phyloP scores from a whole-genome alignment of 1,284 basidiomycete species.

The Porphyrellus sp. region DNA sequence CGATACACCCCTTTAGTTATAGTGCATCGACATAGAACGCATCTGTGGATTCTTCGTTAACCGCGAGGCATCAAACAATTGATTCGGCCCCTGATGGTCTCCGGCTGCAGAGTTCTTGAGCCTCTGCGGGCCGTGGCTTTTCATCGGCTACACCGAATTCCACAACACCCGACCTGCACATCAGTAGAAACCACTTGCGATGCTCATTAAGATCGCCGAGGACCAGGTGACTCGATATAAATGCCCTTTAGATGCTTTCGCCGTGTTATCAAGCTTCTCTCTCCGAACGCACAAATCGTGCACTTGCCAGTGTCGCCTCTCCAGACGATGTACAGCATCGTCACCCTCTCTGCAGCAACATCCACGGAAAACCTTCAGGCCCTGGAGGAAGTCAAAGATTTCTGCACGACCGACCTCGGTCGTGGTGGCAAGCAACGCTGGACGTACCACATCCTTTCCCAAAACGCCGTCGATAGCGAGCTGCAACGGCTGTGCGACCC shows the following conservation, averaged over 20 bases:
- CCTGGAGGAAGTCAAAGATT: constrained; percentile 50
- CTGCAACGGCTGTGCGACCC: constrained; percentile 41
- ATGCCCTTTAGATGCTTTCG: constrained; percentile 4
- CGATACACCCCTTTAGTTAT: constrained; percentile 14
- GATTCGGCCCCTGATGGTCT: constrained; percentile 13
- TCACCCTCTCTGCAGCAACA: constrained; percentile 44
- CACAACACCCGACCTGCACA: constrained; percentile 18
- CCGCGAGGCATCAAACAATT: constrained; percentile 20
- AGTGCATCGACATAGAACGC: constrained; percentile 9
- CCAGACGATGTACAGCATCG: constrained; percentile 37
- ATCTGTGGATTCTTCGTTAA: constrained; percentile 7
- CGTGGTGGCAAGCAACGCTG: constrained; percentile 49
- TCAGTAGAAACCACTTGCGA: constrained; percentile 2
- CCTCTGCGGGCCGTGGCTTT: constrained; percentile 24
- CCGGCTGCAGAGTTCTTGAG: constrained; percentile 18
- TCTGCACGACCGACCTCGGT: constrained; percentile 56
- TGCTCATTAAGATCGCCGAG: constrained; percentile 30
- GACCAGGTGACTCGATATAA: constrained; percentile 28
- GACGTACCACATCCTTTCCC: constrained; percentile 52
- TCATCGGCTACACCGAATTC: constrained; percentile 26
- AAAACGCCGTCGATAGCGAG: constrained; percentile 47
- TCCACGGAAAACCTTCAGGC: constrained; percentile 48
- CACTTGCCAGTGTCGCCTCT: constrained; percentile 4
- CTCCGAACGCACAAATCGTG: constrained; percentile 7
- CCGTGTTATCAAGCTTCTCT: constrained; percentile 17